Conservation (phyloP, 192 early-diverging fungal species). For the Dispira simplex region DNA sequence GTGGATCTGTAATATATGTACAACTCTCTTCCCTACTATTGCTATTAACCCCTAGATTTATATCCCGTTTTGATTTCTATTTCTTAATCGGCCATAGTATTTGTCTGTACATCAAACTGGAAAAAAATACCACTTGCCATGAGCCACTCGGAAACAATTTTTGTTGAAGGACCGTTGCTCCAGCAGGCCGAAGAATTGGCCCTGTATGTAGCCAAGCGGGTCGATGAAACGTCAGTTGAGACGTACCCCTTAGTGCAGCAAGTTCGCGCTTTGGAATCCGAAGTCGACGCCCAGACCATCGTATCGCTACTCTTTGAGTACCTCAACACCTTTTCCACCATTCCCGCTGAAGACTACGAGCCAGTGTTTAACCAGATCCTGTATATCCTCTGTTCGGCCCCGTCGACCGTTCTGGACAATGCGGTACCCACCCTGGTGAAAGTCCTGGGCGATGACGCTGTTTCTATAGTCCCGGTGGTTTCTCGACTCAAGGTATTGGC, state of each 20-base stretch:
- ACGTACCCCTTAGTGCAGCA: conserved; percentile 28
- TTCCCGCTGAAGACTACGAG: conserved; percentile 13
- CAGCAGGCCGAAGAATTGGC: conserved; percentile 56
- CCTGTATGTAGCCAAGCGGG: conserved; percentile 40
- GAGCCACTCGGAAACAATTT: conserved; percentile 25
- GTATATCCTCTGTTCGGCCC: conserved; percentile 12
- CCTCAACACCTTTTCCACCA: not conserved
- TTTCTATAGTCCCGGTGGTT: conserved; percentile 17
- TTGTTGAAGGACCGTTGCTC: conserved; percentile 23
- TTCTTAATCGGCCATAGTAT: no score
- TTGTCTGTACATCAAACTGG: not conserved
- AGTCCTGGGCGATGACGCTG: conserved; percentile 13
- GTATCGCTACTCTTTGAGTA: not conserved
- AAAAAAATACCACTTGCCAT: conserved; percentile 13
- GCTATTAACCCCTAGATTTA: not conserved
- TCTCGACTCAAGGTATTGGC: conserved; percentile 28
- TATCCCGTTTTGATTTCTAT: not conserved
- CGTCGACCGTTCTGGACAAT: not conserved
- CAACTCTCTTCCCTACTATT: not conserved
- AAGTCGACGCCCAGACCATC: conserved; percentile 15
- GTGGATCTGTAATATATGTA: not conserved
- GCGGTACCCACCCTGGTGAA: conserved; percentile 11
- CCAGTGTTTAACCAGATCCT: conserved; percentile 28
- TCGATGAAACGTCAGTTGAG: conserved; percentile 28
- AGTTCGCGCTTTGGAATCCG: conserved; percentile 24